Conservation (phyloP, 495 filamentous ascomycete species). For the Thozetella sp. region DNA sequence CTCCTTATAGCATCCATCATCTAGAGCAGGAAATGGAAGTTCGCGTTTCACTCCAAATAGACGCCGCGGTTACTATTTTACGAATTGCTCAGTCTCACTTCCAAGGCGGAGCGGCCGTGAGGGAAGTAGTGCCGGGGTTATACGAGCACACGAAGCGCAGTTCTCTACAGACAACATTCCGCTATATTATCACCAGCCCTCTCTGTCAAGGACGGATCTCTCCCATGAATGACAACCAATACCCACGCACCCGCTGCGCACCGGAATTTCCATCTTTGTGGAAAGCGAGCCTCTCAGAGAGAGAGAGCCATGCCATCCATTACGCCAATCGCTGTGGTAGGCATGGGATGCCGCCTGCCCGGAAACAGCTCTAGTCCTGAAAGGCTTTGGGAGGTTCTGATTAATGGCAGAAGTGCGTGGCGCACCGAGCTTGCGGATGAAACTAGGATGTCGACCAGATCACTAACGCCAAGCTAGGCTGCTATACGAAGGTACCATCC, state of each 20-base stretch:
- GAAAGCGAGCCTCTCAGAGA: background rate
- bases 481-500: background rate
- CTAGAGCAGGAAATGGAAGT: no score
- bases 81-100: no score
- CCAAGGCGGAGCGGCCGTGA: no score
- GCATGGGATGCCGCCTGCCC: background rate
- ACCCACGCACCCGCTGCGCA: background rate
- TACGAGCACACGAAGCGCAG: no score
- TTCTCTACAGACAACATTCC: no score
- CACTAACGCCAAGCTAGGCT: background rate
- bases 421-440: background rate
- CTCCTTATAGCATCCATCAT: no score
- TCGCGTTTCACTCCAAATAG: no score
- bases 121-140: no score
- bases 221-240: background rate
- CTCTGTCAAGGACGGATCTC: background rate
- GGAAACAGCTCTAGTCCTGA: background rate
- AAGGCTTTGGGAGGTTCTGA: background rate
- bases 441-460: background rate
- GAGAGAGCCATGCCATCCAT: background rate
- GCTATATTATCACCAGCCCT: no score
- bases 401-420: background rate
- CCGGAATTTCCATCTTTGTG: background rate
- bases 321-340: background rate
- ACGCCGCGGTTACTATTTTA: no score